Evolutionary conservation across 257 asterid genomes (phyloP).

Genomic region (Haberlea rhodopensis): DNA sequence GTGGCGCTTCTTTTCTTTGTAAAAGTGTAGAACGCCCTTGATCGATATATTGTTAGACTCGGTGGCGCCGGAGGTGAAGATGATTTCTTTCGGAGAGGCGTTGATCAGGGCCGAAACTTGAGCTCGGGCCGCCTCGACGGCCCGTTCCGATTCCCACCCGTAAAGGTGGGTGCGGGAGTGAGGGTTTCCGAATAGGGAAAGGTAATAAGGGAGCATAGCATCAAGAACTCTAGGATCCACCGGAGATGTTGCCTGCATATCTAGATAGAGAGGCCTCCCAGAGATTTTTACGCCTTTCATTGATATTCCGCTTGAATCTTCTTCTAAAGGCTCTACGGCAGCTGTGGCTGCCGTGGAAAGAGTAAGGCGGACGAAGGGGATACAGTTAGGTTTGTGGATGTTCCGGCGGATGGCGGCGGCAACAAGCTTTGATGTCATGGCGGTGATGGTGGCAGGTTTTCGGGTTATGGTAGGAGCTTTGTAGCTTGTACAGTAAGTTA

Average conservation of each 20-base stretch:
- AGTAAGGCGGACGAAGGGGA: slow-evolving; percentile 25
- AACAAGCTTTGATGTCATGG: slow-evolving; percentile 61
- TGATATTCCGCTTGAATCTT: slow-evolving; percentile 47
- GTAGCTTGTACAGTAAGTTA: no score
- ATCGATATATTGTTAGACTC: slow-evolving; percentile 86
- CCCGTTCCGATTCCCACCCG: slow-evolving; percentile 98
- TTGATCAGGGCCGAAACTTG: slow-evolving; percentile 63
- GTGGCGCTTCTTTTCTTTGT: slow-evolving; percentile 85
- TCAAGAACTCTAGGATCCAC: slow-evolving; percentile 94
- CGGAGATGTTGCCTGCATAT: slow-evolving; percentile 96
- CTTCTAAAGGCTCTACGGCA: slow-evolving; percentile 50
- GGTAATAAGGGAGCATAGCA: slow-evolving; percentile 80
- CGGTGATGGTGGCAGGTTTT: not conserved
- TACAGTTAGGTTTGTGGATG: slow-evolving; percentile 26
- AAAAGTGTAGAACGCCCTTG: slow-evolving; percentile 88
- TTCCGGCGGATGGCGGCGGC: slow-evolving; percentile 57
- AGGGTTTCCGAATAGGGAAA: slow-evolving; percentile 87
- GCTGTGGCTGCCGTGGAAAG: slow-evolving; percentile 53
- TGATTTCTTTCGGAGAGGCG: slow-evolving; percentile 90
- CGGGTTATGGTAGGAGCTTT: not conserved
- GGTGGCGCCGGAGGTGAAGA: slow-evolving; percentile 96
- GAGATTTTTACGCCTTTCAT: slow-evolving; percentile 90
- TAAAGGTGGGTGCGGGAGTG: slow-evolving; percentile 94
- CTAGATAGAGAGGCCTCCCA: slow-evolving; percentile 94
- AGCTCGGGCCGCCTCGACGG: slow-evolving; percentile 70